Evolutionary conservation across 306 rosid species (phyloP).

Genomic region (Luffa aegyptiaca): DNA sequence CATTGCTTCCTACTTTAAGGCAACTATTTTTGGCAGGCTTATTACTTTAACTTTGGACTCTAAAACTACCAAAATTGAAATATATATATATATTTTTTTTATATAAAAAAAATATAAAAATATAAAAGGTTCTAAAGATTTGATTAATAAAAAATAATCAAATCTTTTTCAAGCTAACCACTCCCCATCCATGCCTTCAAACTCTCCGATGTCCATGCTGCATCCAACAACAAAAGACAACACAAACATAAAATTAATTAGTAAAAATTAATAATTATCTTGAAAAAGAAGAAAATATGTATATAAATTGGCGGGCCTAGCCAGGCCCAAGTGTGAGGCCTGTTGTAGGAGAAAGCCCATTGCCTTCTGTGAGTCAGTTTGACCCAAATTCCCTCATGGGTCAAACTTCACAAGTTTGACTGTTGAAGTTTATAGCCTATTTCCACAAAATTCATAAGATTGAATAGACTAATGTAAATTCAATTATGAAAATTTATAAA

Average conservation of each 20-base stretch:
- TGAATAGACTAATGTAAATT: background rate
- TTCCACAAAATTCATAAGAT: background rate
- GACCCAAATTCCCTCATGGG: background rate
- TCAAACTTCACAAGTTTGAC: background rate
- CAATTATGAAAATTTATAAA: background rate
- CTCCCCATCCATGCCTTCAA: conserved; percentile 81
- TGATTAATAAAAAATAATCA: conserved; percentile 22
- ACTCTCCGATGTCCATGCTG: conserved; percentile 93
- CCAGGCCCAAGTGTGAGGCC: background rate
- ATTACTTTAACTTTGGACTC: conserved; percentile 15
- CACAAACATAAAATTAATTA: background rate
- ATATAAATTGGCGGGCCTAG: background rate
- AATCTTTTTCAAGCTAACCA: conserved; percentile 63
- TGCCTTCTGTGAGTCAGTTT: background rate
- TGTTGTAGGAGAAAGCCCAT: background rate
- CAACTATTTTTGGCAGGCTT: conserved; percentile 13
- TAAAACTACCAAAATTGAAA: conserved; percentile 14
- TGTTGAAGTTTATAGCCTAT: background rate
- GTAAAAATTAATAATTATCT: background rate
- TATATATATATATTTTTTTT: conserved; percentile 10
- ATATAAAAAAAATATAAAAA: background rate
- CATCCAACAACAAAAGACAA: background rate
- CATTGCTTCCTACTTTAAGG: background rate
- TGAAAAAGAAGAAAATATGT: background rate
- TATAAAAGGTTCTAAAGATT: conserved; percentile 27